phyloP scores from a whole-genome alignment of 495 filamentous ascomycete genomes.

The Clavariopsis aquatica region DNA sequence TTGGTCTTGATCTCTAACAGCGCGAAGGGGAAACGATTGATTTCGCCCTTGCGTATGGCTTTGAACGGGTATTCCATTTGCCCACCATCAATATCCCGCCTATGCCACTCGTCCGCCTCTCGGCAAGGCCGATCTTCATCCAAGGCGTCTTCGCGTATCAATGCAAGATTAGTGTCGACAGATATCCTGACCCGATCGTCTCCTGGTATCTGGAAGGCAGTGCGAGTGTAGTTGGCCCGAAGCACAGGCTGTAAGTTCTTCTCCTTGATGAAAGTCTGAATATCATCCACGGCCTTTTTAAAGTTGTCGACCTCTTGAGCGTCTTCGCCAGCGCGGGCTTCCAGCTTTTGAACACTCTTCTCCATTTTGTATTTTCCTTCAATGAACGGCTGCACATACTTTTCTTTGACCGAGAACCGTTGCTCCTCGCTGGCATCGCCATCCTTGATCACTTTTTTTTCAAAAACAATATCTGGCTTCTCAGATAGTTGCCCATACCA shows the following conservation, averaged over 20 bases:
- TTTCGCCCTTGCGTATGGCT: conserved; percentile 82
- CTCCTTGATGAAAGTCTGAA: conserved; percentile 78
- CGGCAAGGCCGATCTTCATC: conserved; percentile 84
- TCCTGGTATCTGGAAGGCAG: conserved; percentile 93
- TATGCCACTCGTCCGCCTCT: conserved; percentile 86
- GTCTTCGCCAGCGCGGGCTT: conserved; percentile 62
- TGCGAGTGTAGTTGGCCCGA: conserved; percentile 89
- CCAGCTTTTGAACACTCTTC: conserved; percentile 80
- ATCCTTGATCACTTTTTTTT: conserved; percentile 83
- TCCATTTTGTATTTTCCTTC: conserved; percentile 88
- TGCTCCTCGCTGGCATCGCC: conserved; percentile 68
- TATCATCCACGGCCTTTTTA: conserved; percentile 68
- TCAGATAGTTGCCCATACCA: conserved; percentile 87
- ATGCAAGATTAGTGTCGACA: conserved; percentile 86
- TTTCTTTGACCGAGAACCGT: conserved; percentile 83
- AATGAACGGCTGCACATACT: conserved; percentile 88
- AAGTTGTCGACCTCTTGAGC: conserved; percentile 67
- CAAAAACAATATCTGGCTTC: conserved; percentile 75
- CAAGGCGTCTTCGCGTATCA: conserved; percentile 89
- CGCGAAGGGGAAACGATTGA: conserved; percentile 87
- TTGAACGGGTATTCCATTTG: conserved; percentile 85
- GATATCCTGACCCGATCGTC: conserved; percentile 89
- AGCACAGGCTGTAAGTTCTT: conserved; percentile 80
- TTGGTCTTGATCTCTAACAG: conserved; percentile 91
- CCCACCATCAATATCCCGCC: conserved; percentile 79